Percentiles rank a stretch among this genome's conserved stretches.
These are phyloP conservation scores for Ceratocystis lukuohia DNA, from an alignment of 2,329 filamentous ascomycete species.

Conservation along the genomic window DNA sequence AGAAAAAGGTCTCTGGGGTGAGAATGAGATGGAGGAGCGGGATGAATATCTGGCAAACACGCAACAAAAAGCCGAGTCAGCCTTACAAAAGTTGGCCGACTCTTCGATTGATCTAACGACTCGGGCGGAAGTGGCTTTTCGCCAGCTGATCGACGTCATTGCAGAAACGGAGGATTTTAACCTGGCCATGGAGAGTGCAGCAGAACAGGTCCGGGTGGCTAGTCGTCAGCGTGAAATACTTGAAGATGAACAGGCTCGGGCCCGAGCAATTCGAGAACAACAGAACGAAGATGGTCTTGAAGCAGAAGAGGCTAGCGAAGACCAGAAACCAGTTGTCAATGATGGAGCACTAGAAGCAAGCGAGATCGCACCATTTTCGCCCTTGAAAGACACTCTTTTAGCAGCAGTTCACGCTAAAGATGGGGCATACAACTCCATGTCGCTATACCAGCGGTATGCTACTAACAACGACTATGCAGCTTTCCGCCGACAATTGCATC, in stretches of 20 bases:
- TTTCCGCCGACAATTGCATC: constrained; percentile 48
- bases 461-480: constrained; percentile 44
- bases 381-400: neutral
- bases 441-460: constrained; percentile 36
- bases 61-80: neutral
- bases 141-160: constrained; percentile 37
- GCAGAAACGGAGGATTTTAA: constrained; percentile 38
- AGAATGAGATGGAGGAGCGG: constrained; percentile 5
- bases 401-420: neutral
- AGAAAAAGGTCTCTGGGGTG: constrained; percentile 5
- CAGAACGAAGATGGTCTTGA: neutral
- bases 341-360: neutral
- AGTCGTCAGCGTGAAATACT: constrained; percentile 19
- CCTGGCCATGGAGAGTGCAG: constrained; percentile 29
- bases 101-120: neutral
- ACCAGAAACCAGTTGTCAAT: neutral
- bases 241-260: neutral
- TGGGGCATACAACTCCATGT: constrained; percentile 26
- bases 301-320: constrained; percentile 2
- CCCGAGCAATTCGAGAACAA: neutral
- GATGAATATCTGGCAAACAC: constrained; percentile 1
- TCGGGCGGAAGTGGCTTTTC: constrained; percentile 33
- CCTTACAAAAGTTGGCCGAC: constrained; percentile 10
- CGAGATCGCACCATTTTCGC: neutral
- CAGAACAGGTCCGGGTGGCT: constrained; percentile 23